Base-by-base conservation (phyloP, 345 rosid genomes). In the Salix caprea region DNA sequence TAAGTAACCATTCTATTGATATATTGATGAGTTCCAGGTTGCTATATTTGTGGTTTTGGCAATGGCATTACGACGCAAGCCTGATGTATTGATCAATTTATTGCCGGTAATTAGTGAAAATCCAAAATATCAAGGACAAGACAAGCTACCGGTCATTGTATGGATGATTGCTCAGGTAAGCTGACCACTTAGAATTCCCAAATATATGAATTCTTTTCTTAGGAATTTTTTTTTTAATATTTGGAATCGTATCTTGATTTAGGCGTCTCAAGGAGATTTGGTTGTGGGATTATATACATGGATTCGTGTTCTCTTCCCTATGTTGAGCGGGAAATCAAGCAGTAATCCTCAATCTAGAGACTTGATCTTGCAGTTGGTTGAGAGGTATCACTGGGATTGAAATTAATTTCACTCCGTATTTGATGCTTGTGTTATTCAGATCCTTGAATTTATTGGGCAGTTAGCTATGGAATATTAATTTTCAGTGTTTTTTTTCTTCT, bases 141-240 rank as follows among this genome's bases (percentile, higher is more conserved):
- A 73, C 52, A 73, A 73, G 54, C 68, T 73, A 39, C 76, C 68
- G 10, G 67, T 73, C 30, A 73, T 54, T 32, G 67, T 39, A 18
- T 73, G 76, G 76, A 36, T 73, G 76, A 39, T 73, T 73, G 76
- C 68, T 37, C 76, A 73, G 76, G 76, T 73, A 61, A 58, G n/a
- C 7, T 18, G 56, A 61, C 68, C 23, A 10, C n/a, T 54, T 71
- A 52, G n/a, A 8, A 13, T 39, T 58, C 36, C 24, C 12, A 73
- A 39, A 34, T 54, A 37, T 58, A 21, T 42, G 12, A 23, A 61
- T 36, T 58, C 24, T 40, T 36, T 37, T 61, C 37, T 39, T 39
- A n/a, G n/a, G n/a, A n/a, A n/a, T n/a, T n/a, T n/a, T n/a, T n/a
- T n/a, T n/a, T n/a, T 50, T 37, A 13, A 73, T 37, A 37, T 73